Evolutionary conservation across 768 basidiomycete genomes (phyloP), one percentile per base, ranked within the genome.

Genomic region (Amanita phalloides): DNA sequence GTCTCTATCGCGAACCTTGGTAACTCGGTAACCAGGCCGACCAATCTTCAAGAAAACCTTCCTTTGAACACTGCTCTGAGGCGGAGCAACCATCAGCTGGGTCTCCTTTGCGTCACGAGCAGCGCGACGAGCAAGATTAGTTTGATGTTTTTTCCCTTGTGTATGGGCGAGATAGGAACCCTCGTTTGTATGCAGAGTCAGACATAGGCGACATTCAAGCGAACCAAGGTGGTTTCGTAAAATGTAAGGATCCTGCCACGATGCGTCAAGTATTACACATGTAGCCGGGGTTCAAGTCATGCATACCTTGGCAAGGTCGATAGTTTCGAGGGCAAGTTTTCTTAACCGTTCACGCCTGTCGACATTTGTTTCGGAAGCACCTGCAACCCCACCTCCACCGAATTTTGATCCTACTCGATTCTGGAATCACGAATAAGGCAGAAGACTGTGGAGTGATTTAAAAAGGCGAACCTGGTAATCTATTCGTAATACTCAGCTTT

Each of bases 131-230:
- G 96, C 96, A 48, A 99, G 82, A 64, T 98, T 98, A 3, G 94
- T 98, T 66, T 98, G 96, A 65, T 98, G 96, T 64, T 98, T 99
- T 73, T 98, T 99, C 20, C 96, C 96, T 71, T 98, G 96, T 0
- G 96, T 99, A 61, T 99, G 96, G 0, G 96, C 96, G 45, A 99
- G 86, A 66, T 98, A 97, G 11, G 94, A 96, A 17, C 96, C 96
- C 69, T 99, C 96, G 61, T 98, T 98, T n/a, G 95, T 97, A 70
- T 99, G 96, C 9, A 99, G 78, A 0, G 96, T 99, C 44, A 99
- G 71, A 66, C 96, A 98, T 26, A 99, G 79, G 61, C 94, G 90
- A 72, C 96, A 99, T 80, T 98, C 95, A 38, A 98, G 81, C 7
- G 94, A 97, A 38, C 96, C 96, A 53, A 99, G 79, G 68, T 99